Evolutionary conservation across 148 eudicot species (phyloP).

Genomic region (Arbutus unedo): DNA sequence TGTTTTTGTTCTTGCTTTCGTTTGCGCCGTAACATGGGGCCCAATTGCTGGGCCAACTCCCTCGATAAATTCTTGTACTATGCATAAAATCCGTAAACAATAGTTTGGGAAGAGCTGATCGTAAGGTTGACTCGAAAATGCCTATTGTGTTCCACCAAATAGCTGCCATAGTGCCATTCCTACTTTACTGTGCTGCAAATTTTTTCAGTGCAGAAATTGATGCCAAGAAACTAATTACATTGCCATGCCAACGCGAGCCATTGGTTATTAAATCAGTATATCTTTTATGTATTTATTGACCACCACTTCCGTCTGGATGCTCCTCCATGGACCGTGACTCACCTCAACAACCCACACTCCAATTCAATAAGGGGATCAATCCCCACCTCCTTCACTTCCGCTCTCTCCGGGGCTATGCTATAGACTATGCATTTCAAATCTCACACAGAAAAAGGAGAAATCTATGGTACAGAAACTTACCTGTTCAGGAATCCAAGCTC

Average conservation of each 20-base stretch:
- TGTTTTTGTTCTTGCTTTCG: no score
- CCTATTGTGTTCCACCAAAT: background rate
- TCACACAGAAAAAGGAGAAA: background rate
- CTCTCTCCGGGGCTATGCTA: background rate
- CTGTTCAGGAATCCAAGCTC: constrained; percentile 90
- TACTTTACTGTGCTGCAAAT: background rate
- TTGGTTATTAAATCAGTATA: background rate
- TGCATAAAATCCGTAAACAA: background rate
- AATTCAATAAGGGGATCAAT: no score
- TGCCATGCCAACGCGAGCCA: constrained; percentile 1
- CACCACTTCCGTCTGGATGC: no score
- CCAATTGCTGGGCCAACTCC: background rate
- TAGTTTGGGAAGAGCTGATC: background rate
- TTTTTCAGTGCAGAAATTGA: background rate
- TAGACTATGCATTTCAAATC: background rate
- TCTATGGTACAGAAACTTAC: constrained; percentile 27
- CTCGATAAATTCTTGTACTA: constrained; percentile 32
- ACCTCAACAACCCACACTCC: no score
- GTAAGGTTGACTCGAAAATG: background rate
- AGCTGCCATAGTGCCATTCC: background rate
- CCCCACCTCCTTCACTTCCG: background rate
- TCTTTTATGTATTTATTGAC: background rate
- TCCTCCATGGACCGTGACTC: no score
- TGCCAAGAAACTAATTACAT: background rate
- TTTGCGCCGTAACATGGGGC: background rate